phyloP scores from a whole-genome alignment of 176 grass and related monocot species.

The Paspalum notatum region DNA sequence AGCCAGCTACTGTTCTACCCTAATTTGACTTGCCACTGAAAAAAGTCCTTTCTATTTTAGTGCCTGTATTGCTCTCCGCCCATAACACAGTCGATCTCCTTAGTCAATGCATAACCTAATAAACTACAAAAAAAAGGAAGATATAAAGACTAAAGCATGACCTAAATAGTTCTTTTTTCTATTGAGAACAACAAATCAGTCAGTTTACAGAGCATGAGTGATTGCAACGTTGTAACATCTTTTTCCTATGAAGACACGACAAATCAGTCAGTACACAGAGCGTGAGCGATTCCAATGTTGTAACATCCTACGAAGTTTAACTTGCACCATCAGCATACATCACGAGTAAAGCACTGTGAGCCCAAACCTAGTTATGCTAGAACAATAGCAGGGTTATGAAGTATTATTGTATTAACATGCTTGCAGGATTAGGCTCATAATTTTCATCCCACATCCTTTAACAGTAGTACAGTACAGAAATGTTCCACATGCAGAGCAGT shows the following conservation, averaged over 20 bases:
- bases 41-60: not conserved
- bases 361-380: not conserved
- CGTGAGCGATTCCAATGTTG: not conserved
- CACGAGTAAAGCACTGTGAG: not conserved
- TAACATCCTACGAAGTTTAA: not conserved
- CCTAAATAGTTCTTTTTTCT: no score
- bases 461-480: conserved; percentile 6
- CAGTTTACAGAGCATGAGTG: not conserved
- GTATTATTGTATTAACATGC: not conserved
- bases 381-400: not conserved
- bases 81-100: not conserved
- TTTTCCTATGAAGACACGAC: not conserved
- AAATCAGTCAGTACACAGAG: not conserved
- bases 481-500: not conserved
- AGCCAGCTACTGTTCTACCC: not conserved
- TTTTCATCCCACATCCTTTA: not conserved
- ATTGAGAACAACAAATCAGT: no score
- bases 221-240: not conserved
- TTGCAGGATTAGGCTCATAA: not conserved
- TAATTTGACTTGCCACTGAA: not conserved
- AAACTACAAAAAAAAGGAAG: not conserved
- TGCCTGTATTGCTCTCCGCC: not conserved
- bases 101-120: not conserved
- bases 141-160: no score
- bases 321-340: not conserved